phyloP scores from a whole-genome alignment of 2,329 filamentous ascomycete genomes.

The Colletotrichum siamense region DNA sequence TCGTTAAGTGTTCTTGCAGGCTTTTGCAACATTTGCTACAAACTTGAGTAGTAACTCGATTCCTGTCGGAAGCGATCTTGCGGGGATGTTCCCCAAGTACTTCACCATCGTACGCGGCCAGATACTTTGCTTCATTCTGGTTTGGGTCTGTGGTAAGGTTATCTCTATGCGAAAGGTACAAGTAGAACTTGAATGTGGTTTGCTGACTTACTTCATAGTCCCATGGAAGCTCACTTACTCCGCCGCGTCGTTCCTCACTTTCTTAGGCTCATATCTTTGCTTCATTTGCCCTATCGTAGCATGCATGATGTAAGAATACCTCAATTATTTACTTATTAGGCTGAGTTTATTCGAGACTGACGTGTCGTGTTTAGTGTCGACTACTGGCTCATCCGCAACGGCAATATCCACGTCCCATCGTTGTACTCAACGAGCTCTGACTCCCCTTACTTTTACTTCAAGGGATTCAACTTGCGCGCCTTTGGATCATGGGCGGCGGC shows the following conservation, averaged over 20 bases:
- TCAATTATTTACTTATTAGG: no score
- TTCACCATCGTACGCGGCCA: conserved; percentile 5
- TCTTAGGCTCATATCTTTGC: background rate
- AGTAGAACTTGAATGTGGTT: no score
- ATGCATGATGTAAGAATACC: background rate
- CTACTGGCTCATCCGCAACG: background rate
- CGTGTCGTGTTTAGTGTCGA: background rate
- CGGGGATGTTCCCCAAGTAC: background rate
- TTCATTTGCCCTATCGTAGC: background rate
- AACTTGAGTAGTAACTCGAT: conserved; percentile 2
- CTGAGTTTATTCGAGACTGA: no score
- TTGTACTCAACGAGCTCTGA: background rate
- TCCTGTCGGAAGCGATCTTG: background rate
- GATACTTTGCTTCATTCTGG: background rate
- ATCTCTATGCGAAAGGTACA: background rate
- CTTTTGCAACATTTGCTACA: background rate
- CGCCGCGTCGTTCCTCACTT: background rate
- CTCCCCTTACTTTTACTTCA: background rate
- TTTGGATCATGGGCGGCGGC: background rate
- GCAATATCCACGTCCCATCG: background rate
- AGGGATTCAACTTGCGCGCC: background rate
- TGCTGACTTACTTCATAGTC: background rate
- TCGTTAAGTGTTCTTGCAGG: background rate
- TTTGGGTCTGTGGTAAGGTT: background rate
- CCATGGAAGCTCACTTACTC: background rate